Percentiles rank a stretch among this genome's conserved stretches.
These are phyloP conservation scores for Suillus hirtellus DNA, from an alignment of 768 basidiomycete species.

Conservation along the genomic window DNA sequence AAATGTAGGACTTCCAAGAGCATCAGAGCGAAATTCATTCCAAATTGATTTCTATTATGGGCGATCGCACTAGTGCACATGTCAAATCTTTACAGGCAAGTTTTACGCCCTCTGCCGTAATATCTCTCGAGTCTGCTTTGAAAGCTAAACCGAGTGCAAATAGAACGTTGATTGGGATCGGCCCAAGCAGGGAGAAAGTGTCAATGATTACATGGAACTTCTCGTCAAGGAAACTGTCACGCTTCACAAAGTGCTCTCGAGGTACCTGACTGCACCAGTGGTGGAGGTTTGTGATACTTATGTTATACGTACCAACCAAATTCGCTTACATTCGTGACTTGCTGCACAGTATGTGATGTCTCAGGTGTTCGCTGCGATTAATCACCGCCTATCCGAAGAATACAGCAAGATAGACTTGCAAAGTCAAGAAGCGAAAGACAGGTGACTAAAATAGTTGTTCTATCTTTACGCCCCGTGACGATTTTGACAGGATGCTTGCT, in stretches of 20 bases:
- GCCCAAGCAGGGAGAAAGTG: conserved; percentile 57
- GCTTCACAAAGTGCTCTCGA: conserved; percentile 92
- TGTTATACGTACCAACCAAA: conserved; percentile 18
- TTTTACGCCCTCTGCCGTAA: conserved; percentile 16
- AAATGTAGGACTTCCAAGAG: conserved; percentile 88
- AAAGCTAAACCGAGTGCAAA: conserved; percentile 10
- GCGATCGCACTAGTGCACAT: conserved; percentile 86
- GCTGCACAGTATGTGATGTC: conserved; percentile 81
- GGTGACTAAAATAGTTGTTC: conserved; percentile 44
- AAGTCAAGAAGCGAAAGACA: conserved; percentile 79
- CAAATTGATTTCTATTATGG: conserved; percentile 98
- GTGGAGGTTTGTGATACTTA: conserved; percentile 64
- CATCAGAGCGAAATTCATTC: conserved; percentile 99
- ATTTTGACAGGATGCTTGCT: conserved; percentile 61
- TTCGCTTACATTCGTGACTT: conserved; percentile 17
- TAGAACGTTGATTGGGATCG: conserved; percentile 81
- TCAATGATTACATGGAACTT: conserved; percentile 90
- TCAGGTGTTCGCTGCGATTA: conserved; percentile 92
- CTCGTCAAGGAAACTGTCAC: conserved; percentile 94
- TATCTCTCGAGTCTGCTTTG: neutral
- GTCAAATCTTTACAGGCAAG: conserved; percentile 77
- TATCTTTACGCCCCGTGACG: conserved; percentile 18
- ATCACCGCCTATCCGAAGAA: conserved; percentile 86
- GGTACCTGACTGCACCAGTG: conserved; percentile 75
- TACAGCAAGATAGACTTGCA: conserved; percentile 82